Percentiles rank a stretch among this genome's conserved stretches.
phyloP scores from a whole-genome alignment of 169 alveolate species.

The Plasmodium knowlesi region DNA sequence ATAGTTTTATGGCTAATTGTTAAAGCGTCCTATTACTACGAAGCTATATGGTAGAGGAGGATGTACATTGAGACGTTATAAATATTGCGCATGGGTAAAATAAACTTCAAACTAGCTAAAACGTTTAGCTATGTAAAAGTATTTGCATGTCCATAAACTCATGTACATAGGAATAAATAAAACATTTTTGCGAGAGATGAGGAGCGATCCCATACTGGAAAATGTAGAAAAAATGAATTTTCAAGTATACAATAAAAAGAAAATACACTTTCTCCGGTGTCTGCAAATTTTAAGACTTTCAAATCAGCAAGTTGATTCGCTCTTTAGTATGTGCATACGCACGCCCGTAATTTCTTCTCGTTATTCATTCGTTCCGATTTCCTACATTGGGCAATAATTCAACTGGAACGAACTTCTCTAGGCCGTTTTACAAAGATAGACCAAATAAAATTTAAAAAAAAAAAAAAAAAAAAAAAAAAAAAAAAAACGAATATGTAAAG shows the following conservation, averaged over 20 bases:
- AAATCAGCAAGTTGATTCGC: neutral
- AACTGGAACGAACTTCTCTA: neutral
- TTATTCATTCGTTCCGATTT: neutral
- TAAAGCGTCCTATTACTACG: neutral
- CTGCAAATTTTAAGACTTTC: neutral
- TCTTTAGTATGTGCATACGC: neutral
- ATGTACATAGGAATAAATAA: neutral
- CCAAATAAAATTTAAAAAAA: conserved; percentile 6
- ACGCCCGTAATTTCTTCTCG: neutral
- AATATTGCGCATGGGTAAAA: neutral
- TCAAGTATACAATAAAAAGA: neutral
- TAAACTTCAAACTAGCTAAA: conserved; percentile 1
- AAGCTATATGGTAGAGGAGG: neutral
- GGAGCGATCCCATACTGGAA: neutral
- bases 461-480: neutral
- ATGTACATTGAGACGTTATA: neutral
- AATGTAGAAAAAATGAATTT: neutral
- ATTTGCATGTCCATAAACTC: neutral
- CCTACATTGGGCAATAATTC: neutral
- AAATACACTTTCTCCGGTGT: neutral
- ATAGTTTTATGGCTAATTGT: neutral
- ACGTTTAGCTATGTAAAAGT: neutral
- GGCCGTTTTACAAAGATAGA: neutral
- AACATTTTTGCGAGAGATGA: neutral
- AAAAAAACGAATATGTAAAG: neutral